A percentile compares a stretch with the other conserved stretches of the same genome.
phyloP scores from a whole-genome alignment of 1,284 basidiomycete genomes.

The Austropuccinia psidii region DNA sequence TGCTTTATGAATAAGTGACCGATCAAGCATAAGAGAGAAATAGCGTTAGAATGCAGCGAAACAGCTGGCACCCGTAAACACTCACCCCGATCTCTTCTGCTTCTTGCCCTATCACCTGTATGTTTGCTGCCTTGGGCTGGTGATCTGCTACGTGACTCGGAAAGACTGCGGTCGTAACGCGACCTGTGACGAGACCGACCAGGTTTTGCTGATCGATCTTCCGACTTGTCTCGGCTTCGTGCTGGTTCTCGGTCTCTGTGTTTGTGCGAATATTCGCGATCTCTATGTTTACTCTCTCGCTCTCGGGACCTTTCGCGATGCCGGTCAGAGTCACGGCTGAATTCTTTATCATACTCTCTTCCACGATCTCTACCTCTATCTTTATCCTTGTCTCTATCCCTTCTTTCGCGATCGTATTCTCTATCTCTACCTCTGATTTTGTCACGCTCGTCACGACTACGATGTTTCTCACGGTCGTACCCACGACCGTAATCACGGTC shows the following conservation, averaged over 20 bases:
- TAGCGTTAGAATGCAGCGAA: not conserved
- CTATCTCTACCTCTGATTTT: constrained; percentile 18
- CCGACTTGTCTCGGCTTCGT: constrained; percentile 16
- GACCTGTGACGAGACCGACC: constrained; percentile 16
- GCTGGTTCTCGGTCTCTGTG: not conserved
- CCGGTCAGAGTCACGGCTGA: not conserved
- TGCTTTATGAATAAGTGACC: not conserved
- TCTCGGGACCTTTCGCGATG: constrained; percentile 12
- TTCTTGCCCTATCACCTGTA: not conserved
- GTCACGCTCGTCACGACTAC: no score
- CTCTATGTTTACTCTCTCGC: constrained; percentile 10
- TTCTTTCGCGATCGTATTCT: constrained; percentile 5
- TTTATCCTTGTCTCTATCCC: not conserved
- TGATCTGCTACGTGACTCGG: constrained; percentile 5
- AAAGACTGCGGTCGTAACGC: constrained; percentile 5
- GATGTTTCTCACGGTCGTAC: no score
- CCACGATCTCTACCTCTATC: constrained; percentile 3
- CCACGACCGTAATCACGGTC: no score
- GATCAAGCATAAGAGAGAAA: not conserved
- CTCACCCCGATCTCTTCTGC: not conserved
- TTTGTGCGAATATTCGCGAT: constrained; percentile 1
- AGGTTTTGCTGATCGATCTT: not conserved
- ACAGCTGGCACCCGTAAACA: no score
- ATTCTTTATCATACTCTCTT: not conserved
- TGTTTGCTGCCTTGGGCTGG: not conserved